phyloP scores from a whole-genome alignment of 2,329 filamentous ascomycete genomes.

The Balansia obtecta region DNA sequence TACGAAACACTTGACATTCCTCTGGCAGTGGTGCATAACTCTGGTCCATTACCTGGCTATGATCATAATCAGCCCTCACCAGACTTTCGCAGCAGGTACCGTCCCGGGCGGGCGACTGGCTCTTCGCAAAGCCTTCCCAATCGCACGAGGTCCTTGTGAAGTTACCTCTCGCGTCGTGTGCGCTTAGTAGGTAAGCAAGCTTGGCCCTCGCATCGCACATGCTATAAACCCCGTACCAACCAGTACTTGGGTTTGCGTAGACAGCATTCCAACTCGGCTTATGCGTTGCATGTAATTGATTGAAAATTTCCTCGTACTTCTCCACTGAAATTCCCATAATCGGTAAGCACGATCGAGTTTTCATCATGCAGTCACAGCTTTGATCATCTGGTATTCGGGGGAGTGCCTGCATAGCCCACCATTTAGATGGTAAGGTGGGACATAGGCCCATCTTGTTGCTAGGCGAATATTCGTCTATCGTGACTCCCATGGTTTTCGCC shows the following conservation, averaged over 20 bases:
- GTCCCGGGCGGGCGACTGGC: no score
- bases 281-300: no score
- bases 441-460: slow-evolving; percentile 60
- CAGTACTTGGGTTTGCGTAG: no score
- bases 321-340: slow-evolving; percentile 41
- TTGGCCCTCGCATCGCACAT: slow-evolving; percentile 62
- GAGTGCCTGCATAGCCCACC: slow-evolving; percentile 53
- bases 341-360: slow-evolving; percentile 58
- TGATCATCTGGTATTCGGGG: slow-evolving; percentile 69
- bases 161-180: no score
- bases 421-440: slow-evolving; percentile 51
- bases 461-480: slow-evolving; percentile 55
- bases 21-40: no score
- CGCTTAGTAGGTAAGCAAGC: slow-evolving; percentile 25
- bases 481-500: slow-evolving; percentile 52
- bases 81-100: no score
- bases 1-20: no score
- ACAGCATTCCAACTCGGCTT: no score
- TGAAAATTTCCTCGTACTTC: slow-evolving; percentile 51
- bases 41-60: no score
- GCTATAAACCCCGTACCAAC: slow-evolving; percentile 62
- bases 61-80: no score
- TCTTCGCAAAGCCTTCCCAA: no score
- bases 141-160: no score
- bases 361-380: slow-evolving; percentile 78